Base-by-base conservation (phyloP, 1,284 basidiomycete genomes). In the Ustilago shanxiensis region DNA sequence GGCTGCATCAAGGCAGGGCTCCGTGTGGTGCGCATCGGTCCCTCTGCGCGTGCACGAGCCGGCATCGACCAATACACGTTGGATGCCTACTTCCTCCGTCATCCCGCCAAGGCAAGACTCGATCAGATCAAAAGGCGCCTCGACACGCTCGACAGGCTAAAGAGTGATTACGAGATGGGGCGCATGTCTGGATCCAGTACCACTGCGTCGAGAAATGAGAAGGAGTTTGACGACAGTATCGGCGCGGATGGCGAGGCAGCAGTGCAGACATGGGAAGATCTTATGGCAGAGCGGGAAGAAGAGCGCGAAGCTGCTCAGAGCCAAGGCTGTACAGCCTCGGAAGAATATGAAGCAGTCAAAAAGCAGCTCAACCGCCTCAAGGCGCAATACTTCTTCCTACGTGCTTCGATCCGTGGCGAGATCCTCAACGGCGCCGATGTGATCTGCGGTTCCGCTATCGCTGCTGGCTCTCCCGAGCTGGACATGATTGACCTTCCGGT, bases 401-500 rank as follows among this genome's bases (percentile, higher is more conserved):
- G 84, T 26, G 72, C 79, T 33, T 79, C 73, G 24, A 85, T 87
- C 24, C 80, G 85, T 22, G 76, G 83, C 31, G 80, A 83, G 57
- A 75, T 87, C n/a, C 80, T 87, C 53, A 81, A 83, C 53, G 74
- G 77, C 4, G 85, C 83, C 7, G 87, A 87, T 66, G 87, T 87
- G 47, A 83, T 87, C 28, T 86, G 86, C 58, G 77, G 85, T 41
- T 87, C 87, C 2, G 83, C 86, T 8, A 71, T 85, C 52, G 76
- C 79, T 5, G 72, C 69, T 3, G 61, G 66, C 26, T 83, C 77
- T 28, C 54, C 58, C 3, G 65, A 79, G 51, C 73, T 80, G 13
- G 65, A 64, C 20, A 89, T 90, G 18, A 89, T 92, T 49, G 95
- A 98, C 83, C 95, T 97, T 82, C 95, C 95, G 1, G 90, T 97